Evolutionary conservation across 2,329 filamentous ascomycete genomes (phyloP).

Genomic region (Arthrobotrys musiformis): DNA sequence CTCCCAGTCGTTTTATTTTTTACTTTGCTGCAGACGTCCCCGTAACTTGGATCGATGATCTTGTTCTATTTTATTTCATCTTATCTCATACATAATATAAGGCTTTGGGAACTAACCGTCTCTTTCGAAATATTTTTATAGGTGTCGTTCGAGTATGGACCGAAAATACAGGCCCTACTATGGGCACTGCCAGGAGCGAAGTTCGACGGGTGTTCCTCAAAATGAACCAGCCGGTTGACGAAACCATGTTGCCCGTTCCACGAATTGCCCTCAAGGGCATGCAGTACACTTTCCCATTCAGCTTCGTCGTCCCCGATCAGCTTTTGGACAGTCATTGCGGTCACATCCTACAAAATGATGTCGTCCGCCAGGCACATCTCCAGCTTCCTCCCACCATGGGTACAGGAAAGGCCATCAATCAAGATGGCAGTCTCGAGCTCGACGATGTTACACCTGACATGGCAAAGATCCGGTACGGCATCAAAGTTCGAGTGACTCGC

Average conservation of each 20-base stretch:
- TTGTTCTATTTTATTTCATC: background rate
- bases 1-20: background rate
- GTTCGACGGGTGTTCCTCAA: slow-evolving; percentile 67
- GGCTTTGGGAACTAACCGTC: slow-evolving; percentile 9
- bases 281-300: slow-evolving; percentile 72
- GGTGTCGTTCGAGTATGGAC: slow-evolving; percentile 59
- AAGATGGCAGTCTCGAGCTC: slow-evolving; percentile 65
- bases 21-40: slow-evolving; percentile 3
- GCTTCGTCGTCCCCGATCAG: slow-evolving; percentile 72
- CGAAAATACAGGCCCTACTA: slow-evolving; percentile 57
- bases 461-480: slow-evolving; percentile 70
- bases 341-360: slow-evolving; percentile 67
- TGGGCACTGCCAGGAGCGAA: slow-evolving; percentile 56
- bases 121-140: slow-evolving; percentile 20
- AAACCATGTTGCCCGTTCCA: slow-evolving; percentile 68
- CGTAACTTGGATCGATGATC: slow-evolving; percentile 10
- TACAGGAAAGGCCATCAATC: slow-evolving; percentile 68
- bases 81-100: slow-evolving; percentile 9
- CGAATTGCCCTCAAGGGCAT: slow-evolving; percentile 68
- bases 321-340: slow-evolving; percentile 71
- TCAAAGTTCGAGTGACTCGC: slow-evolving; percentile 66
- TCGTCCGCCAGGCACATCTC: slow-evolving; percentile 69
- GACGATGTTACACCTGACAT: slow-evolving; percentile 74
- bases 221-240: slow-evolving; percentile 70
- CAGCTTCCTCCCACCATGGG: slow-evolving; percentile 72